Conservation (phyloP, 2,329 filamentous ascomycete species). For the Claviceps maximensis region DNA sequence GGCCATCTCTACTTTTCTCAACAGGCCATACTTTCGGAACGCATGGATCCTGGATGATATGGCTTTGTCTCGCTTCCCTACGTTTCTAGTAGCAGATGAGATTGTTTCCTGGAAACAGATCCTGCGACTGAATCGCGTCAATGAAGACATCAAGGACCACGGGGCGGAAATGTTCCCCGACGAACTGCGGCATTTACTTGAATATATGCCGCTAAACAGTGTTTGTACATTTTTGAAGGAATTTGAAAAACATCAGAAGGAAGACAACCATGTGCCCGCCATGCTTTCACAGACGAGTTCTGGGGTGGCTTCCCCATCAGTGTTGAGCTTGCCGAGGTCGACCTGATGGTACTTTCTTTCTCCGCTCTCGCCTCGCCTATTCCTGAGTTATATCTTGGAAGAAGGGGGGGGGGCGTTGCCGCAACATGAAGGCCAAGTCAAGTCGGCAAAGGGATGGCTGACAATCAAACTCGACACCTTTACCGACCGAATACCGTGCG, state of each 20-base stretch:
- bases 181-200: constrained; percentile 9
- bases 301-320: background rate
- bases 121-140: constrained; percentile 19
- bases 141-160: constrained; percentile 23
- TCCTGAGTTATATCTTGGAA: background rate
- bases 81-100: constrained; percentile 20
- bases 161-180: constrained; percentile 18
- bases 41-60: constrained; percentile 25
- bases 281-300: constrained; percentile 3
- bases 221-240: constrained; percentile 9
- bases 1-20: constrained; percentile 16
- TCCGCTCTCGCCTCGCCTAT: background rate
- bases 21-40: constrained; percentile 20
- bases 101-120: constrained; percentile 24
- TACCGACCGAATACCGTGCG: background rate
- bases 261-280: background rate
- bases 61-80: constrained; percentile 18
- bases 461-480: background rate
- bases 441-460: background rate
- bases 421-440: background rate
- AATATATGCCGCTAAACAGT: constrained; percentile 9
- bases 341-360: background rate
- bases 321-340: background rate
- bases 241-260: constrained; percentile 7
- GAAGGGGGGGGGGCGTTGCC: background rate